Percentiles rank a stretch among this genome's conserved stretches.
These are phyloP conservation scores for Dioszegia aurantiaca DNA, from an alignment of 768 basidiomycete species.

Conservation along the genomic window DNA sequence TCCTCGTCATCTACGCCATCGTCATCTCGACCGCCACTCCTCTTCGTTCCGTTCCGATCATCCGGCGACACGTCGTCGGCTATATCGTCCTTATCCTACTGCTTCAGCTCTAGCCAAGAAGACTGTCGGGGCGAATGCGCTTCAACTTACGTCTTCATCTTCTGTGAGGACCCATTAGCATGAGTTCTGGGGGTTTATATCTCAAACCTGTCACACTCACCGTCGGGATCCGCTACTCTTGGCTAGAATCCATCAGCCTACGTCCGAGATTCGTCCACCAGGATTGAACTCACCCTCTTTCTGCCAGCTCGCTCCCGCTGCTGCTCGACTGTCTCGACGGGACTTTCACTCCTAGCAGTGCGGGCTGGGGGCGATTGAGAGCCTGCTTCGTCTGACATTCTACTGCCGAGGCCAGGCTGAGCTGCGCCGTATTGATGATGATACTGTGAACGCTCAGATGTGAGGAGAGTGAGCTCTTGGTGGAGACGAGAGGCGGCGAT, in stretches of 20 bases:
- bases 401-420: too few species aligned
- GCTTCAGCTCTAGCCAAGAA: background rate
- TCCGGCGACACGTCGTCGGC: slow-evolving; percentile 21
- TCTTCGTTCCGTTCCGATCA: slow-evolving; percentile 48
- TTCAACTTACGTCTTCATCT: slow-evolving; percentile 16
- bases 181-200: slow-evolving; percentile 21
- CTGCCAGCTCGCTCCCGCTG: slow-evolving; percentile 21
- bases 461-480: too few species aligned
- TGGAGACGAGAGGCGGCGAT: too few species aligned
- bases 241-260: slow-evolving; percentile 25
- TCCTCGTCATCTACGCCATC: slow-evolving; percentile 12
- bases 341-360: slow-evolving; percentile 15
- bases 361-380: slow-evolving; percentile 20
- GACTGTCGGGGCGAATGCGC: too few species aligned
- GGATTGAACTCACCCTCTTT: slow-evolving; percentile 31
- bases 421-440: slow-evolving; percentile 3
- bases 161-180: slow-evolving; percentile 17
- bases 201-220: slow-evolving; percentile 12
- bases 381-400: slow-evolving; percentile 35
- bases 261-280: too few species aligned
- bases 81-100: slow-evolving; percentile 1
- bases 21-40: slow-evolving; percentile 30
- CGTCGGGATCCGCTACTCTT: slow-evolving; percentile 35
- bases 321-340: slow-evolving; percentile 2
- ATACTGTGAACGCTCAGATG: too few species aligned